A percentile compares a stretch with the other conserved stretches of the same genome.
These are phyloP conservation scores for Piper betle DNA, from an alignment of 164 flowering plant species.

Conservation along the genomic window DNA sequence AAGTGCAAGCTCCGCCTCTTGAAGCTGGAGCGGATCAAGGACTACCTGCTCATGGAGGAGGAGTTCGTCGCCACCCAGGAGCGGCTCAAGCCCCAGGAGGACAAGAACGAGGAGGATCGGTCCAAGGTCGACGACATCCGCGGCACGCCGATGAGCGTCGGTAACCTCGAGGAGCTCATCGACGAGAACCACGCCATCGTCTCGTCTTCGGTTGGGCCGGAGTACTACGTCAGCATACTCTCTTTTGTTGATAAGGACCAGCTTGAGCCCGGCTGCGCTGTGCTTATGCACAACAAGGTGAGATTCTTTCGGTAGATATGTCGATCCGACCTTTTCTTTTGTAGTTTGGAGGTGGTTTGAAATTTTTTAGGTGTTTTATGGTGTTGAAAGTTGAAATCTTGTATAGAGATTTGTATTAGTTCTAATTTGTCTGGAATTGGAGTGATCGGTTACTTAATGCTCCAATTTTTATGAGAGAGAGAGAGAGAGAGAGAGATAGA, in stretches of 20 bases:
- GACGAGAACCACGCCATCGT: constrained; percentile 36
- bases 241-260: constrained; percentile 34
- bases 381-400: too few species aligned
- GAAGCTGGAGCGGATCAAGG: constrained; percentile 27
- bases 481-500: too few species aligned
- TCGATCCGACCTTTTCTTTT: background rate
- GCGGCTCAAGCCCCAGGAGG: constrained; percentile 30
- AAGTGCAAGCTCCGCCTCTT: constrained; percentile 28
- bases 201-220: constrained; percentile 26
- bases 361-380: too few species aligned
- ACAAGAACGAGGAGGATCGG: constrained; percentile 29
- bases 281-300: constrained; percentile 33
- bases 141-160: constrained; percentile 30
- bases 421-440: too few species aligned
- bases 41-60: constrained; percentile 31
- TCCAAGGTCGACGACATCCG: constrained; percentile 28
- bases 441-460: too few species aligned
- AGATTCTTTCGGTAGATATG: too few species aligned
- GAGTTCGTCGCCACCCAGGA: constrained; percentile 29
- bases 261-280: constrained; percentile 30
- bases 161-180: constrained; percentile 25
- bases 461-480: too few species aligned
- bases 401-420: too few species aligned
- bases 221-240: constrained; percentile 25
- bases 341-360: background rate